Percentiles rank a stretch among this genome's conserved stretches.
Evolutionary conservation across 1,284 basidiomycete species (phyloP).

Genomic region (Trichosporon asahii): DNA sequence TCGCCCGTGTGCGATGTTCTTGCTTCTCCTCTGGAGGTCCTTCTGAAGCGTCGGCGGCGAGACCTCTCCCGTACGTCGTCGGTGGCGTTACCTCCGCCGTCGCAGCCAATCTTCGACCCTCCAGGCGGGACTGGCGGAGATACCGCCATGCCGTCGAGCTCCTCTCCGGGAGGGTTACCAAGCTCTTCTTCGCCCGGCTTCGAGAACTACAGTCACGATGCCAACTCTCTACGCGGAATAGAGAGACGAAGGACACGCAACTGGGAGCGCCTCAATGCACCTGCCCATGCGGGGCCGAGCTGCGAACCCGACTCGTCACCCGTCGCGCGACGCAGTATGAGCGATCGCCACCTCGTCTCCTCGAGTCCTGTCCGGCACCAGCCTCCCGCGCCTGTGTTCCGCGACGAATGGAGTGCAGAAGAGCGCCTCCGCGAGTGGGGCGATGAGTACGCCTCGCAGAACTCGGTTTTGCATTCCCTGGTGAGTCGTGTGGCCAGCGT

Average conservation of each 20-base stretch:
- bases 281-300: background rate
- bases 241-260: slow-evolving; percentile 22
- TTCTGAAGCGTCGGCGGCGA: slow-evolving; percentile 41
- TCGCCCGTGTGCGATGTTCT: slow-evolving; percentile 36
- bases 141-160: background rate
- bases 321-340: slow-evolving; percentile 10
- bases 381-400: slow-evolving; percentile 22
- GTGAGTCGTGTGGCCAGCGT: slow-evolving; percentile 12
- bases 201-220: background rate
- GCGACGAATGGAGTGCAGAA: slow-evolving; percentile 23
- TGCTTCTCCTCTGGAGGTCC: slow-evolving; percentile 42
- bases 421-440: slow-evolving; percentile 28
- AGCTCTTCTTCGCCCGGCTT: background rate
- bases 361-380: slow-evolving; percentile 25
- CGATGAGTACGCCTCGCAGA: slow-evolving; percentile 24
- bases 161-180: background rate
- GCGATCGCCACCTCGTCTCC: slow-evolving; percentile 14
- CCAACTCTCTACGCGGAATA: background rate
- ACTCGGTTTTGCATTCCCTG: slow-evolving; percentile 23
- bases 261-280: slow-evolving; percentile 25
- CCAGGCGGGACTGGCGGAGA: background rate
- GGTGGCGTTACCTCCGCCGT: background rate
- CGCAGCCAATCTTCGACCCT: background rate
- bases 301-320: slow-evolving; percentile 8
- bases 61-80: slow-evolving; percentile 13